Conservation (phyloP, 2,329 filamentous ascomycete genomes). For the Ascochyta koolunga region DNA sequence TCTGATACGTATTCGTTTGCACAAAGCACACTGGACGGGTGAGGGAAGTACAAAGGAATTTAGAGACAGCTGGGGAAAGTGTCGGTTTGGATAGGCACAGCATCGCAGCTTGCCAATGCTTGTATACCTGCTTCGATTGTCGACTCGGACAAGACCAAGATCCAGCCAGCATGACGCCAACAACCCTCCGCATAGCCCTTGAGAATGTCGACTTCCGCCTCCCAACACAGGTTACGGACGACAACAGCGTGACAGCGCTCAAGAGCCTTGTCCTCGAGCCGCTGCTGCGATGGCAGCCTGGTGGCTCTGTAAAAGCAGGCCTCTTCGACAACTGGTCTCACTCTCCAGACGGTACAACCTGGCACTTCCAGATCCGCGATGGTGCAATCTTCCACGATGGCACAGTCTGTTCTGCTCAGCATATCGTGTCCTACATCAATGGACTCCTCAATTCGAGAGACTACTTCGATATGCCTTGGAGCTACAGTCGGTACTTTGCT, state of each 20-base stretch:
- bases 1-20: background rate
- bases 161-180: background rate
- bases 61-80: background rate
- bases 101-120: background rate
- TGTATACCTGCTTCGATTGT: background rate
- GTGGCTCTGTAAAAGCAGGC: background rate
- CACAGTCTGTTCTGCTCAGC: background rate
- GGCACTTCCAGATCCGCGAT: background rate
- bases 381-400: background rate
- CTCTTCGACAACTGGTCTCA: background rate
- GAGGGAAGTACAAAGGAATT: no score
- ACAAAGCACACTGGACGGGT: background rate
- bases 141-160: background rate
- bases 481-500: constrained; percentile 1
- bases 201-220: background rate
- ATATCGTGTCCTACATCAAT: background rate
- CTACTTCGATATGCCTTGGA: background rate
- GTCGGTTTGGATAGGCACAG: background rate
- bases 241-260: background rate
- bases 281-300: background rate
- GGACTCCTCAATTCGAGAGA: background rate
- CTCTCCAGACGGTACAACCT: background rate
- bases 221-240: background rate
- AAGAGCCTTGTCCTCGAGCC: background rate
- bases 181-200: background rate